A percentile compares a stretch with the other conserved stretches of the same genome.
Evolutionary conservation across 768 basidiomycete species (phyloP).

Genomic region (Xerocomellus intermedius): DNA sequence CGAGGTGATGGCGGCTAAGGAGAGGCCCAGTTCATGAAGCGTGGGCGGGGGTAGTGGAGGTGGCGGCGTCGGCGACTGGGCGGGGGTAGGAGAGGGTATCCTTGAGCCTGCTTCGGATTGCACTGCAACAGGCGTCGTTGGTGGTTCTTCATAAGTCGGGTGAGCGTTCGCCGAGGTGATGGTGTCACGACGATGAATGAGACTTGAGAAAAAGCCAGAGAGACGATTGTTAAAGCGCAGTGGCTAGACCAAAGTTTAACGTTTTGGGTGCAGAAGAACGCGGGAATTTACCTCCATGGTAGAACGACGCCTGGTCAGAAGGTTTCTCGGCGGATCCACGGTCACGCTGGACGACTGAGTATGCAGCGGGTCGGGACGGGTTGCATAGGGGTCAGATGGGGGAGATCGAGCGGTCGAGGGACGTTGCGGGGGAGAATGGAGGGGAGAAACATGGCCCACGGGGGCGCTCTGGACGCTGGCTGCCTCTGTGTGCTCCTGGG

Average conservation of each 20-base stretch:
- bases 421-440: constrained; percentile 33
- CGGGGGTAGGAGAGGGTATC: constrained; percentile 51
- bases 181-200: constrained; percentile 71
- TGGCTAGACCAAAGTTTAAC: constrained; percentile 32
- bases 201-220: constrained; percentile 80
- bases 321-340: constrained; percentile 26
- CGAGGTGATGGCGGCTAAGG: constrained; percentile 62
- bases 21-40: constrained; percentile 73
- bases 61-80: constrained; percentile 65
- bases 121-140: constrained; percentile 26
- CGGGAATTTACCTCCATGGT: constrained; percentile 51
- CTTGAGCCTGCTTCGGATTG: constrained; percentile 44
- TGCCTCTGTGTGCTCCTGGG: constrained; percentile 42
- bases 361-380: neutral
- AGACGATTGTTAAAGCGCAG: constrained; percentile 67
- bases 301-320: constrained; percentile 48
- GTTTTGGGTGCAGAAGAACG: constrained; percentile 6
- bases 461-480: constrained; percentile 63
- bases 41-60: constrained; percentile 70
- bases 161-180: constrained; percentile 27
- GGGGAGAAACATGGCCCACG: constrained; percentile 46
- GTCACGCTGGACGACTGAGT: constrained; percentile 17
- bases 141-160: constrained; percentile 35
- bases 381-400: constrained; percentile 1
- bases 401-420: constrained; percentile 35